Evolutionary conservation across 2,329 filamentous ascomycete genomes (phyloP), one percentile per base, ranked within the genome.

Genomic region (Monilinia vaccinii-corymbosi): DNA sequence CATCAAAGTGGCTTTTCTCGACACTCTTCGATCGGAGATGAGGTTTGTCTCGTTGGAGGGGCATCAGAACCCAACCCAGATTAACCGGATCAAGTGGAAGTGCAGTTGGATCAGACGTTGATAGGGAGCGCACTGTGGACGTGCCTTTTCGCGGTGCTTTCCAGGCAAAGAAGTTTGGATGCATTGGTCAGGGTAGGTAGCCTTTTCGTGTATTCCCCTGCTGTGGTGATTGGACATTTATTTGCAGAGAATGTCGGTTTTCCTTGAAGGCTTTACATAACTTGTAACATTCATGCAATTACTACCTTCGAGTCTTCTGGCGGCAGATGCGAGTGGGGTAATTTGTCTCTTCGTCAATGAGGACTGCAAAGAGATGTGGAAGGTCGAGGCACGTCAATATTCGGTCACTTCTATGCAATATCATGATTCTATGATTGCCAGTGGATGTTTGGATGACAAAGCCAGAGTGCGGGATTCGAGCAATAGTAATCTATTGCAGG

Each of bases 181-280:
- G 97, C 92, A 4, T 96, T 91, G 66, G 91, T 97, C 25, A 82
- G 93, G 64, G 92, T 97, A 62, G 8, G n/a, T 23, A 28, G n/a
- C 31, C 38, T 53, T 16, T 21, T 11, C 8, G 13, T 44, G 23
- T 7, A 44, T 53, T 11, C 7, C 28, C 14, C 44, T 13, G 23
- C 32, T 44, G 8, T n/a, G 8, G 13, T n/a, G 13, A 32, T 11
- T 28, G 10, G 28, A 44, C 51, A 3, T 23, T 44, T 18, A 4
- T 6, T 10, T 44, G 11, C 16, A 34, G 13, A 44, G n/a, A 31
- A 13, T 44, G n/a, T 55, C n/a, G 45, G 11, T 25, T 44, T 4
- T 45, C n/a, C 28, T 44, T 44, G 25, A 53, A 53, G n/a, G 4
- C 2, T 32, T 44, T 21, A 13, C 40, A 32, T 16, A 14, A 14